Evolutionary conservation across 2,329 filamentous ascomycete genomes (phyloP).

Genomic region (Diaporthe sp.): DNA sequence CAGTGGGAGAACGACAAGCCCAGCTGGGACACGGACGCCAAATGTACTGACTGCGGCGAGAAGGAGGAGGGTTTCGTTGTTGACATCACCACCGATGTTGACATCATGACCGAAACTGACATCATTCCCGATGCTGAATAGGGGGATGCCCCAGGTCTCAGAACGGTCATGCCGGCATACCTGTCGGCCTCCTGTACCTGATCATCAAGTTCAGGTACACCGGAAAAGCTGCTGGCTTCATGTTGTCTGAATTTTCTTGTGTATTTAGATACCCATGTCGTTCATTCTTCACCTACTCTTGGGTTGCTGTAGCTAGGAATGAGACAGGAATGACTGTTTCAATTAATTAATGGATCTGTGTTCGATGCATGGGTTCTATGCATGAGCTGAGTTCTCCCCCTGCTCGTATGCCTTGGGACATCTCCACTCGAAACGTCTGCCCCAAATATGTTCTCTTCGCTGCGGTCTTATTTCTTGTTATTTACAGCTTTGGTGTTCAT

Average conservation of each 20-base stretch:
- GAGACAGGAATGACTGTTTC: background rate
- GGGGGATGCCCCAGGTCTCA: background rate
- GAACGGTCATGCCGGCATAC: background rate
- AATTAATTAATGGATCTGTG: background rate
- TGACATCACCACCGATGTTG: background rate
- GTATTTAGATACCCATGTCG: slow-evolving; percentile 30
- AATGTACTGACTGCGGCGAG: slow-evolving; percentile 21
- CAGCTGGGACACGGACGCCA: slow-evolving; percentile 35
- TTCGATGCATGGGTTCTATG: background rate
- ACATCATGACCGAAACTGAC: background rate
- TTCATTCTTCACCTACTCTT: slow-evolving; percentile 26
- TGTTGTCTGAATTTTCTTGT: background rate
- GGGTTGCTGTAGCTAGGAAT: slow-evolving; percentile 13
- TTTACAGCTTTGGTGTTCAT: no score
- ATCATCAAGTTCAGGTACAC: background rate
- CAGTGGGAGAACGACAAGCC: slow-evolving; percentile 39
- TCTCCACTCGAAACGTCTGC: no score
- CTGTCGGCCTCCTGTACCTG: background rate
- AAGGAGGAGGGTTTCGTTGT: slow-evolving; percentile 14
- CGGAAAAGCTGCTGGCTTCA: background rate
- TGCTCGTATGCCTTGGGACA: background rate
- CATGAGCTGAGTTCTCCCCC: background rate
- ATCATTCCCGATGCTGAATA: background rate
- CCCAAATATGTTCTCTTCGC: background rate
- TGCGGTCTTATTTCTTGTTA: background rate